A percentile compares a stretch with the other conserved stretches of the same genome.
phyloP scores from a whole-genome alignment of 371 early-diverging fungal species.

The Zychaea mexicana region DNA sequence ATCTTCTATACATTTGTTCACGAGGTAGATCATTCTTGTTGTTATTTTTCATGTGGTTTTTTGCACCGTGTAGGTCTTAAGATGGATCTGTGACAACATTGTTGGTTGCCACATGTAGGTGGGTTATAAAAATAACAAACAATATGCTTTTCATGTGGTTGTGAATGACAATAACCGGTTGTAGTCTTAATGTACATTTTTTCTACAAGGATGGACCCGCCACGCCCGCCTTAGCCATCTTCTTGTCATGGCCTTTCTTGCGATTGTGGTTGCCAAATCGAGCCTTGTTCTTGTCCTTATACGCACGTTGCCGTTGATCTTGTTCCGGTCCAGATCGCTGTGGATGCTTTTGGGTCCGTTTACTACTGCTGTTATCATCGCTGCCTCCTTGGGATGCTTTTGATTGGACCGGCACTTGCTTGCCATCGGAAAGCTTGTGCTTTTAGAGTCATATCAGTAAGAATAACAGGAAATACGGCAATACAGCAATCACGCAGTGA shows the following conservation, averaged over 20 bases:
- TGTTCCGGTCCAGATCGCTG: slow-evolving; percentile 24
- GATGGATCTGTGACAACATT: too few species aligned
- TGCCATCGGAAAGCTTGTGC: slow-evolving; percentile 54
- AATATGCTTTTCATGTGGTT: too few species aligned
- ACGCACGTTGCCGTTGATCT: slow-evolving; percentile 33
- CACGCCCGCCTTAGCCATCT: slow-evolving; percentile 42
- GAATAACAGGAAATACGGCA: too few species aligned
- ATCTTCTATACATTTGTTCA: background rate
- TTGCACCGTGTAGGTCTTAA: too few species aligned
- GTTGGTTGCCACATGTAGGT: too few species aligned
- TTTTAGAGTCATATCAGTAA: too few species aligned
- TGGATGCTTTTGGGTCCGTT: slow-evolving; percentile 16
- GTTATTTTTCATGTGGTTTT: too few species aligned
- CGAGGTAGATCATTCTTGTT: too few species aligned
- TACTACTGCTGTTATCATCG: slow-evolving; percentile 15
- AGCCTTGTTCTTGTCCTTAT: slow-evolving; percentile 66
- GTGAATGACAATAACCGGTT: too few species aligned
- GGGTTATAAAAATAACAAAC: too few species aligned
- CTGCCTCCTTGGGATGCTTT: slow-evolving; percentile 12
- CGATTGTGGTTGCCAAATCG: slow-evolving; percentile 70
- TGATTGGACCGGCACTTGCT: slow-evolving; percentile 18
- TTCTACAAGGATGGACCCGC: background rate
- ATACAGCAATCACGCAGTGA: too few species aligned
- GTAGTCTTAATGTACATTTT: too few species aligned
- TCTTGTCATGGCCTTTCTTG: slow-evolving; percentile 67